Evolutionary conservation across 805 yeast genomes (phyloP), one percentile per base, ranked within the genome.

Genomic region (Starmerella stigmatis): DNA sequence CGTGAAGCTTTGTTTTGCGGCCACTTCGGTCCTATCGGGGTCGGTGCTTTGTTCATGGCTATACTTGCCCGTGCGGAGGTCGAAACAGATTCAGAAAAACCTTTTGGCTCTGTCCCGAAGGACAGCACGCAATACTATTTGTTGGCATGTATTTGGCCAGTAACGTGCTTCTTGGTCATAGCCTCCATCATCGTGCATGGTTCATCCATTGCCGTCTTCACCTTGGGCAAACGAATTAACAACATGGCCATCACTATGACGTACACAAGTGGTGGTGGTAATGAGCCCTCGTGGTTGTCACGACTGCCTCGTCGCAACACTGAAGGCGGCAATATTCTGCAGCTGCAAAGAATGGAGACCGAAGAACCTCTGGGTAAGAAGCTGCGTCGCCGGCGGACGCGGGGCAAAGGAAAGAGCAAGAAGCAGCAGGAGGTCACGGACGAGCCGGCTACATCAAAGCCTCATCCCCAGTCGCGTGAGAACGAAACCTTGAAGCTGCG

Each of bases 21-120:
- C 17, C 95, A 86, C 65, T 86, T 88, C 63, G 96, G 96, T 15
- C 96, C 96, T 2, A 84, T 88, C 58, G 96, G 96, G 39, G 96
- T 86, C 19, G 95, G 96, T 47, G 94, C 94, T 1, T 70, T 86
- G 7, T 86, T 83, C 63, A 89, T 92, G 33, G 79, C 84, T 5
- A 78, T 86, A 41, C 67, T 86, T 50, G 85, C 94, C 0, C 74
- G 89, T 50, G 74, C 77, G 9, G 81, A 79, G 49, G 64, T 82
- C 43, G 94, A 84, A 58, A 67, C 73, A 19, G 65, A 60, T 4
- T 74, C 72, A 22, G 74, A 73, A 31, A 76, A 82, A 0, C 89
- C 89, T 0, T 60, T 78, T 27, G 66, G 62, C 11, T 45, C 34
- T 4, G 51, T 76, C 6, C 81, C 86, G 0, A 58, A 57, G 10